Evolutionary conservation across 148 eudicot genomes (phyloP).

Genomic region (Polygonum maritimum): DNA sequence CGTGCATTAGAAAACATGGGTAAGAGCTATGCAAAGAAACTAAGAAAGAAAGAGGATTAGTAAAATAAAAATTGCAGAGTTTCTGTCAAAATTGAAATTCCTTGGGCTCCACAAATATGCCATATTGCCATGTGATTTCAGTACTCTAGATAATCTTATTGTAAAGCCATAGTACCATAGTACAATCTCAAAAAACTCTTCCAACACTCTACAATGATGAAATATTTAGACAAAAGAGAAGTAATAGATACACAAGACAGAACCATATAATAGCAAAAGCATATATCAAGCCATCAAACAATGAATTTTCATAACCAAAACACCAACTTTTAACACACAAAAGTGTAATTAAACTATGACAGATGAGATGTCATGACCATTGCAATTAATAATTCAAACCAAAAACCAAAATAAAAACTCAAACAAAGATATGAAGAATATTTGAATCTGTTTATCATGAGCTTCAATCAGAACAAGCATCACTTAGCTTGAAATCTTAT

Average conservation of each 20-base stretch:
- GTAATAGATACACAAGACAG: not conserved
- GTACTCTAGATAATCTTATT: not conserved
- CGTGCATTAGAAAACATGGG: not conserved
- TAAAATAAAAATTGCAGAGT: not conserved
- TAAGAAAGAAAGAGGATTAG: not conserved
- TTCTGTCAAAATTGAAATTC: not conserved
- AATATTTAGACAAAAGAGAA: not conserved
- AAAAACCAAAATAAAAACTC: not conserved
- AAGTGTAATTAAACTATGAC: not conserved
- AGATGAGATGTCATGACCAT: not conserved
- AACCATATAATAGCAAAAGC: not conserved
- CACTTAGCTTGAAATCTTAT: not conserved
- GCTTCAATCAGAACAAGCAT: not conserved
- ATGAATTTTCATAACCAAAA: not conserved
- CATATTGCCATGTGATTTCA: not conserved
- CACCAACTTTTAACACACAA: not conserved
- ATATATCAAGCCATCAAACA: not conserved
- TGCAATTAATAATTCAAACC: not conserved
- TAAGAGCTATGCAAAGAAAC: not conserved
- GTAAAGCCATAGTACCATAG: not conserved
- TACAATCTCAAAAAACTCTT: not conserved
- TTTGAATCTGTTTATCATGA: not conserved
- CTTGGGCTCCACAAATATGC: slow-evolving; percentile 6
- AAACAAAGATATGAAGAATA: slow-evolving; percentile 1
- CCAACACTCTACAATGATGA: not conserved